A percentile compares a stretch with the other conserved stretches of the same genome.
These are phyloP conservation scores for Xerocomellus chrysenteron DNA, from an alignment of 768 basidiomycete species.

Conservation along the genomic window DNA sequence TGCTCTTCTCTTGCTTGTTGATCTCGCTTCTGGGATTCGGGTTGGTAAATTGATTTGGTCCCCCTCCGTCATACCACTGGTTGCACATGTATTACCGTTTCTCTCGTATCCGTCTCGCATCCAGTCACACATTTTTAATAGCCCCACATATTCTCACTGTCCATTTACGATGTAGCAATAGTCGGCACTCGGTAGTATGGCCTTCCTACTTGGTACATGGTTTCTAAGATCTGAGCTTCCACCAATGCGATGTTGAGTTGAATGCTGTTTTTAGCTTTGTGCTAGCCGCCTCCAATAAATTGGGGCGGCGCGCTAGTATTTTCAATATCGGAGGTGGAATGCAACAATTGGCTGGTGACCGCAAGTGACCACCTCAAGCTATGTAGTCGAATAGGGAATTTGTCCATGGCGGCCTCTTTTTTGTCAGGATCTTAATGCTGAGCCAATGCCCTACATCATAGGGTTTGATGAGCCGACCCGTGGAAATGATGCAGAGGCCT, in stretches of 20 bases:
- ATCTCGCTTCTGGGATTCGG: slow-evolving; percentile 12
- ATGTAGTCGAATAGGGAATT: background rate
- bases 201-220: slow-evolving; percentile 19
- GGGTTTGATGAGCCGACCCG: too few relatives aligned
- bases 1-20: slow-evolving; percentile 22
- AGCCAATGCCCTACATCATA: background rate
- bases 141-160: slow-evolving; percentile 28
- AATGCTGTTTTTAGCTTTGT: background rate
- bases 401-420: too few relatives aligned
- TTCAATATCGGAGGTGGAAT: background rate
- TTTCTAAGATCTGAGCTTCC: background rate
- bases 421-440: background rate
- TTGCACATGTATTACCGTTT: slow-evolving; percentile 6
- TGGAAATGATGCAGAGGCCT: too few relatives aligned
- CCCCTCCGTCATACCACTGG: slow-evolving; percentile 13
- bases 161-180: slow-evolving; percentile 36
- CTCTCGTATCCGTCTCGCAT: slow-evolving; percentile 16
- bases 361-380: background rate
- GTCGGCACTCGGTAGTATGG: slow-evolving; percentile 30
- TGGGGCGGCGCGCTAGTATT: too few relatives aligned
- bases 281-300: too few relatives aligned
- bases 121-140: slow-evolving; percentile 18
- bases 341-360: too few relatives aligned
- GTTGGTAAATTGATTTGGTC: slow-evolving; percentile 17
- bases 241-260: background rate